Evolutionary conservation across 164 flowering plant species (phyloP).

Genomic region (Paratinospora sagittata): DNA sequence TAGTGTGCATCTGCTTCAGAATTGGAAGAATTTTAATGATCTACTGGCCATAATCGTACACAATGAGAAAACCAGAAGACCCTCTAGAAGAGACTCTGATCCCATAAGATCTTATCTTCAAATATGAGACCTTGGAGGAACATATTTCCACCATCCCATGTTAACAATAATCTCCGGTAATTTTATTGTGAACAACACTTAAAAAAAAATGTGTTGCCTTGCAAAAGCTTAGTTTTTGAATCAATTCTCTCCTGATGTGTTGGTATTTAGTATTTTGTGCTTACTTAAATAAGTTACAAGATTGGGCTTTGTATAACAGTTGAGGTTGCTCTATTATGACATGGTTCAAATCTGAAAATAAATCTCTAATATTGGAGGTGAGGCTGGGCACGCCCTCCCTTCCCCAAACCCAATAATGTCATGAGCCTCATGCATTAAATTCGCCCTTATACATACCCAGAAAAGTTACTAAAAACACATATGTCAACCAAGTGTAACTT

Average conservation of each 20-base stretch:
- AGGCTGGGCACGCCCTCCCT: no score
- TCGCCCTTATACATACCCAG: no score
- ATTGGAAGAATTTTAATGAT: background rate
- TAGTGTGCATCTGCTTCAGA: background rate
- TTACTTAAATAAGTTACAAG: no score
- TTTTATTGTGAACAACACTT: background rate
- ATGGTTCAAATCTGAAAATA: no score
- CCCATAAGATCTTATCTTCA: background rate
- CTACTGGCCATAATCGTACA: background rate
- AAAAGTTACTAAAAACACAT: background rate
- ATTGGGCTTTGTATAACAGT: no score
- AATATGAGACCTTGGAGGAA: background rate
- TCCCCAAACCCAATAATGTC: no score
- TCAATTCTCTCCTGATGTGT: no score
- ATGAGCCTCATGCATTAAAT: no score
- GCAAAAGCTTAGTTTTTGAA: background rate
- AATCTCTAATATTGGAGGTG: no score
- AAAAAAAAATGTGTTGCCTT: background rate
- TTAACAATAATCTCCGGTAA: background rate
- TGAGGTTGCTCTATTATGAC: no score
- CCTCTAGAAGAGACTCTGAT: background rate
- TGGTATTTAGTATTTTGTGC: no score
- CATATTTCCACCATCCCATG: background rate
- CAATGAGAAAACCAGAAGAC: background rate
- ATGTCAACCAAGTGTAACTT: background rate